phyloP scores from a whole-genome alignment of 2,329 filamentous ascomycete species.

The Lanzia echinophila region DNA sequence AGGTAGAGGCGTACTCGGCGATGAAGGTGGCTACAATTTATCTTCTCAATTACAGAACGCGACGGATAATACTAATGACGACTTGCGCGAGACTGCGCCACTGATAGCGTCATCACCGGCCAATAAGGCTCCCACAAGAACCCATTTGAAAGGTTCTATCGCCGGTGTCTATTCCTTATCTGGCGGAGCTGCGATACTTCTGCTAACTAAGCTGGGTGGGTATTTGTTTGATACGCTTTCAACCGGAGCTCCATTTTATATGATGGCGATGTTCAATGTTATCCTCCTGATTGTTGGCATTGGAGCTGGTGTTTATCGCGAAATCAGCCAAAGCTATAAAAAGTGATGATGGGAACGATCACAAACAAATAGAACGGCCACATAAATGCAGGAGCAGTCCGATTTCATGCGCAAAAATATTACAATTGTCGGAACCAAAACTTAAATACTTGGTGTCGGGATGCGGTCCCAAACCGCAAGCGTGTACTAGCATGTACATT shows the following conservation, averaged over 20 bases:
- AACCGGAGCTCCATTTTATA: constrained; percentile 78
- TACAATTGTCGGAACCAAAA: too few relatives aligned
- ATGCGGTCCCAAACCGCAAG: too few relatives aligned
- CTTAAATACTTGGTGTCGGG: too few relatives aligned
- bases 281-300: constrained; percentile 51
- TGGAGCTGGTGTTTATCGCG: constrained; percentile 25
- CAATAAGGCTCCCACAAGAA: constrained; percentile 20
- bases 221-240: constrained; percentile 73
- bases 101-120: constrained; percentile 25
- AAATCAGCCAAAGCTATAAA: constrained; percentile 16
- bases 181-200: constrained; percentile 80
- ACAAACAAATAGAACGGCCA: background rate
- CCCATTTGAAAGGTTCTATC: constrained; percentile 77
- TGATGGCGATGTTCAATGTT: constrained; percentile 86
- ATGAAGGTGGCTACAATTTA: constrained; percentile 32
- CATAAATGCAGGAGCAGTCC: background rate
- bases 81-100: constrained; percentile 20
- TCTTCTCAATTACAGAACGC: constrained; percentile 25
- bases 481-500: too few relatives aligned
- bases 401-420: too few relatives aligned
- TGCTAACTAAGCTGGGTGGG: constrained; percentile 88
- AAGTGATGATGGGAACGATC: background rate
- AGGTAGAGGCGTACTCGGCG: constrained; percentile 66
- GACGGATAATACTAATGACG: constrained; percentile 1
- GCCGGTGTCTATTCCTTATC: constrained; percentile 90